Base-by-base conservation (phyloP, 2,329 filamentous ascomycete genomes). In the Hirsutella minnesotensis region DNA sequence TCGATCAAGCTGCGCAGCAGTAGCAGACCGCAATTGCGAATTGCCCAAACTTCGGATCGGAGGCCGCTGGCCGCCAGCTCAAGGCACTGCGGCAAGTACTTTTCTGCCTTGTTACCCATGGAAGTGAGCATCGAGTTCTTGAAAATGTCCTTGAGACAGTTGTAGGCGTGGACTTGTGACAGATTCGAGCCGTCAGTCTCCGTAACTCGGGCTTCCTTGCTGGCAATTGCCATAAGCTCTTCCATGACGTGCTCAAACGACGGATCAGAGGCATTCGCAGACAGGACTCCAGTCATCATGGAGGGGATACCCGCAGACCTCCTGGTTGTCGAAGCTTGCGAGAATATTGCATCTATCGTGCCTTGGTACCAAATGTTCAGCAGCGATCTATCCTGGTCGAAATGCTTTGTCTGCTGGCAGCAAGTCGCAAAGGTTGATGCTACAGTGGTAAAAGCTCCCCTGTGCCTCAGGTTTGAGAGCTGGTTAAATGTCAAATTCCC, bases 371-470 rank as follows among this genome's bases (percentile, higher is more conserved):
- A 95, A 7, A 58, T 53, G 9, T 73, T 59, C 3, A 89, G 73
- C 18, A 84, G 60, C 9, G 61, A 56, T 18, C 73, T 48, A 15
- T 49, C 45, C 20, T 56, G 46, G 29, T 60, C 58, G 19, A 69
- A 58, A 24, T 76, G 70, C 40, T 75, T 70, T 9, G 75, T 62
- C 60, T 79, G 53, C 65, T 81, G 70, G 48, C 90, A 96, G 54
- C 88, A 94, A 21, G 77, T 72, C 1, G 79, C 75, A 60, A 95
- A 96, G 0, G 89, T 95, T 42, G 87, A 79, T 1, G 90, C 85
- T 2, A 96, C 92, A 0, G 90, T 90, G 0, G 87, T 92, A 56
- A 96, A 94, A 7, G 92, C 92, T 44, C 92, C 92, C 44, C 92
- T 77, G 60, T 98, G 92, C 34, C 92, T 77, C 24, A 98, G 69